phyloP scores from a whole-genome alignment of 2,329 filamentous ascomycete species.

The Talaromyces verruculosus region DNA sequence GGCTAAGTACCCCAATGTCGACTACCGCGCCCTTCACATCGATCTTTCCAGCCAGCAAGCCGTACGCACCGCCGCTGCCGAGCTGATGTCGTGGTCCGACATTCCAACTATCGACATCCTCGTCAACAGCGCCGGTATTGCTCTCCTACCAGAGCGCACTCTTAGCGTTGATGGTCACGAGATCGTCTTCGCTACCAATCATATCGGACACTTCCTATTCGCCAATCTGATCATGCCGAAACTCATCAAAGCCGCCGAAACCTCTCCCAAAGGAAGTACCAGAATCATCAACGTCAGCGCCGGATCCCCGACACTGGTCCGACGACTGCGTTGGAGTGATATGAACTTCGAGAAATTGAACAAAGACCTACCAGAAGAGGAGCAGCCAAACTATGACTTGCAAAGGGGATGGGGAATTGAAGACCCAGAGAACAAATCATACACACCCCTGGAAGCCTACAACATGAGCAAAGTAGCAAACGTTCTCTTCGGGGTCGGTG shows the following conservation, averaged over 20 bases:
- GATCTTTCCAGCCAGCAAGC: conserved; percentile 36
- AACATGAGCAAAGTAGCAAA: conserved; percentile 46
- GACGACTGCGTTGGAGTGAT: conserved; percentile 36
- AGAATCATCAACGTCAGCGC: conserved; percentile 33
- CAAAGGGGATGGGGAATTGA: background rate
- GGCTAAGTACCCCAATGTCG: conserved; percentile 21
- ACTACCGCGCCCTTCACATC: conserved; percentile 31
- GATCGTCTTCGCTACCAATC: conserved; percentile 40
- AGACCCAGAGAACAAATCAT: conserved; percentile 13
- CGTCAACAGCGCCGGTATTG: conserved; percentile 49
- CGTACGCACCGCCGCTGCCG: conserved; percentile 34
- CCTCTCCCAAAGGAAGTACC: conserved; percentile 22
- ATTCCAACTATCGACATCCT: conserved; percentile 40
- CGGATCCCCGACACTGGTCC: conserved; percentile 28
- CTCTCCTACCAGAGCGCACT: conserved; percentile 31
- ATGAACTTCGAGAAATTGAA: conserved; percentile 33
- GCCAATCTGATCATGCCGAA: conserved; percentile 27
- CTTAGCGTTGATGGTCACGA: conserved; percentile 41
- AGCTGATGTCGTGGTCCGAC: conserved; percentile 31
- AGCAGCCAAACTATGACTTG: conserved; percentile 32
- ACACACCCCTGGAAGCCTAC: conserved; percentile 23
- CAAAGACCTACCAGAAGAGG: conserved; percentile 23
- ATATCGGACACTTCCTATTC: conserved; percentile 44
- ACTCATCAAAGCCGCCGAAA: conserved; percentile 22
- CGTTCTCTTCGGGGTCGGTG: conserved; percentile 44